A percentile compares a stretch with the other conserved stretches of the same genome.
These are phyloP conservation scores for Fusarium sp. DNA, from an alignment of 2,329 filamentous ascomycete genomes.

Conservation along the genomic window DNA sequence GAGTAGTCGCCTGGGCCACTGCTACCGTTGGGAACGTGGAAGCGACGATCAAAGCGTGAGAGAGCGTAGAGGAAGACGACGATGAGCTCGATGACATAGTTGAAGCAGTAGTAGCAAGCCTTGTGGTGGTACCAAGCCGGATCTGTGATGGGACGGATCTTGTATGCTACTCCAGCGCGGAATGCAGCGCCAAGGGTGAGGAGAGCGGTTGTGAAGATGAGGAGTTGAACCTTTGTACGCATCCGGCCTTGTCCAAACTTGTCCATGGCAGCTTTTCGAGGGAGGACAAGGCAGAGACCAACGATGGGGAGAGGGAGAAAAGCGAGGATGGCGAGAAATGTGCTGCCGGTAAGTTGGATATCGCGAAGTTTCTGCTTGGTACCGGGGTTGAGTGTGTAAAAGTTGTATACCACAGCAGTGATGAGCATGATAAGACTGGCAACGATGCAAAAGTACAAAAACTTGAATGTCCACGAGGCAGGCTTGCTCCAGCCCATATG, in stretches of 20 bases:
- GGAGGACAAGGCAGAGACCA: slow-evolving; percentile 65
- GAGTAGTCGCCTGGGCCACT: slow-evolving; percentile 69
- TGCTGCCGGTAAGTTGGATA: slow-evolving; percentile 76
- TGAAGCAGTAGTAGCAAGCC: slow-evolving; percentile 84
- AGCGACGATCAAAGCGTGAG: slow-evolving; percentile 80
- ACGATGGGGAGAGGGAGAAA: slow-evolving; percentile 73
- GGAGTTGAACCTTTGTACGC: slow-evolving; percentile 75
- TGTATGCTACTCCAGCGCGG: slow-evolving; percentile 72
- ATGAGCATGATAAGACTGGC: slow-evolving; percentile 77
- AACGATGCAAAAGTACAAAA: slow-evolving; percentile 71
- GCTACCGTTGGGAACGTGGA: slow-evolving; percentile 81
- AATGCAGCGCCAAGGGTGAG: slow-evolving; percentile 80
- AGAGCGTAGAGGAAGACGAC: slow-evolving; percentile 78
- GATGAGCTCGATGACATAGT: slow-evolving; percentile 80
- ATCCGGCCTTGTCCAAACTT: slow-evolving; percentile 74
- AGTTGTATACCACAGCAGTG: slow-evolving; percentile 72
- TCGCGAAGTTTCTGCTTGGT: slow-evolving; percentile 68
- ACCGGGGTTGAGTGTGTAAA: slow-evolving; percentile 73
- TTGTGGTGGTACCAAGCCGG: slow-evolving; percentile 81
- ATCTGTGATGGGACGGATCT: slow-evolving; percentile 62
- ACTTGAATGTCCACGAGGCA: slow-evolving; percentile 67
- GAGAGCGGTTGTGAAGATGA: slow-evolving; percentile 71
- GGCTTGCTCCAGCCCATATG: slow-evolving; percentile 75
- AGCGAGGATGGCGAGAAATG: slow-evolving; percentile 71
- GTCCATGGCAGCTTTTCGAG: slow-evolving; percentile 62